Conservation (phyloP, 2,329 filamentous ascomycete genomes). For the Epichloe typhina region DNA sequence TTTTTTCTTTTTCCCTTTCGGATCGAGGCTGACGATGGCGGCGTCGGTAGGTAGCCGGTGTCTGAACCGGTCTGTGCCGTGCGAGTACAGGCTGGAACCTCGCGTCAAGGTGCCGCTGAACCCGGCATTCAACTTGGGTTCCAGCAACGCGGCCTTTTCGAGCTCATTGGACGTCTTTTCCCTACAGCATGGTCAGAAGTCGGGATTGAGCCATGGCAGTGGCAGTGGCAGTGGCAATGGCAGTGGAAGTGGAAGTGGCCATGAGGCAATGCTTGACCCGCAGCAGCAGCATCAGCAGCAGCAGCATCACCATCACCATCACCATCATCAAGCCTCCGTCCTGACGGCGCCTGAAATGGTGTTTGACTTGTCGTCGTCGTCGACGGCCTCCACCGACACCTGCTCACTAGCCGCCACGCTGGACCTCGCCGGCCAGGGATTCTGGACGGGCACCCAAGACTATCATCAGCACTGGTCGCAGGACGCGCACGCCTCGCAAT, state of each 20-base stretch:
- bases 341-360: conserved; percentile 2
- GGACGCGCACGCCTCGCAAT: conserved; percentile 1
- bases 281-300: not conserved
- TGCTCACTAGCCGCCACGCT: not conserved
- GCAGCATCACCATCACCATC: not conserved
- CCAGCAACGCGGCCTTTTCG: conserved; percentile 3
- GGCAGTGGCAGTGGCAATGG: not conserved
- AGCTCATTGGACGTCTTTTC: conserved; percentile 5
- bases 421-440: not conserved
- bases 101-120: conserved; percentile 7
- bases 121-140: conserved; percentile 6
- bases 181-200: not conserved
- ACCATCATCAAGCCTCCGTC: not conserved
- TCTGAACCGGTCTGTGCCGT: conserved; percentile 5
- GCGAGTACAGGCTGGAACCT: conserved; percentile 6
- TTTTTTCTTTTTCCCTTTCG: no score
- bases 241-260: not conserved
- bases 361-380: conserved; percentile 1
- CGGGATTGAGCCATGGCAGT: not conserved
- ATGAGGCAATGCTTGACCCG: not conserved
- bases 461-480: conserved; percentile 4
- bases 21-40: not conserved
- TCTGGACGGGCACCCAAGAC: not conserved
- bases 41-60: conserved; percentile 3
- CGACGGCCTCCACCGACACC: not conserved